These are phyloP conservation scores for Candida ovalis DNA, from an alignment of 805 yeast genomes.

Conservation along the genomic window DNA sequence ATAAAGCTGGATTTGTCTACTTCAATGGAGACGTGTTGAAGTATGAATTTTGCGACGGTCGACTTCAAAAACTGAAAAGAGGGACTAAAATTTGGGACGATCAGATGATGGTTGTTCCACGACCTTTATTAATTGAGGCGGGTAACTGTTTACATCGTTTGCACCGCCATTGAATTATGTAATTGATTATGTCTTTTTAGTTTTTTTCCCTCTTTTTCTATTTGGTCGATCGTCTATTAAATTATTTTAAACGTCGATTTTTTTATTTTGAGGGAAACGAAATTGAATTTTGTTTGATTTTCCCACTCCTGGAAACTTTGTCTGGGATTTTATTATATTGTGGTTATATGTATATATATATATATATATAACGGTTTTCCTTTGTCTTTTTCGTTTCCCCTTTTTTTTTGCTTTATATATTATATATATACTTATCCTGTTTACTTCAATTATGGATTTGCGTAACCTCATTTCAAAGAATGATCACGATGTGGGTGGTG, in stretches of 20 bases:
- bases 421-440: background rate
- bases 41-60: constrained; percentile 11
- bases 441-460: constrained; percentile 24
- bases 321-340: too few relatives aligned
- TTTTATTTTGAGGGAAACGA: too few relatives aligned
- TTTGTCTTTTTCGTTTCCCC: background rate
- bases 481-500: constrained; percentile 15
- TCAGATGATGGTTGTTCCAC: constrained; percentile 17
- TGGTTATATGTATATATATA: too few relatives aligned
- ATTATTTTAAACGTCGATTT: too few relatives aligned
- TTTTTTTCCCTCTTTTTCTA: too few relatives aligned
- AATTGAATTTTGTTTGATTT: too few relatives aligned
- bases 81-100: background rate
- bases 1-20: constrained; percentile 10
- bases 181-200: too few relatives aligned
- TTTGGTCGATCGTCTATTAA: too few relatives aligned
- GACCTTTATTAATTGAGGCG: background rate
- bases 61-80: constrained; percentile 1
- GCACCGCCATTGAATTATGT: too few relatives aligned
- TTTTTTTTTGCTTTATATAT: background rate
- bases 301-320: too few relatives aligned
- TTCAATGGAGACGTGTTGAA: constrained; percentile 15
- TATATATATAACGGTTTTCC: too few relatives aligned
- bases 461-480: constrained; percentile 28
- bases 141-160: background rate